Base-by-base conservation (phyloP, 2,329 filamentous ascomycete genomes). In the Ophiostoma populinum region DNA sequence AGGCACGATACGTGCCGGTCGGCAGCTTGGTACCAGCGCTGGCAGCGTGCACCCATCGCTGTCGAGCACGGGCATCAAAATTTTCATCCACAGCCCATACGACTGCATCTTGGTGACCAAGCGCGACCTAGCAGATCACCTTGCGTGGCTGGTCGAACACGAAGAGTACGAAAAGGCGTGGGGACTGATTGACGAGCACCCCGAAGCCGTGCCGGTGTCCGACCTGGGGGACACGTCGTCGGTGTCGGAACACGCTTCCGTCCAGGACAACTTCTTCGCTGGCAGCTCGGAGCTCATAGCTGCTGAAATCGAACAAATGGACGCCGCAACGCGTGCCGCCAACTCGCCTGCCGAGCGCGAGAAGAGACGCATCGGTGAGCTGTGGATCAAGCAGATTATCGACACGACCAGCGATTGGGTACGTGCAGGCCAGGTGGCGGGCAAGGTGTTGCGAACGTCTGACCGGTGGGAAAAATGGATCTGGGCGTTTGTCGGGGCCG, bases 71-170 rank as follows among this genome's bases (percentile, higher is more conserved):
- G 65, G 69, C 2, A 54, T 65, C 46, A 53, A 95, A 49, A 80
- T 98, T 12, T 94, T 94, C 51, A 82, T 98, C 26, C 85, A 93
- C 48, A 94, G 85, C 47, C 90, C 90, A 0, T 98, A 92, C 50
- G 90, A 98, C 55, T 95, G 86, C 47, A 78, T 95, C n/a, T 61
- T 94, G 36, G 82, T 83, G 1, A 82, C 90, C 3, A 86, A 86
- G 51, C 68, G 90, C 45, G 86, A 93, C 48, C 63, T 92, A 12
- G 63, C 73, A 4, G 90, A 98, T 54, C 85, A 92, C 48, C 60
- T 95, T 16, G 61, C 66, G 7, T 98, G 87, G 87, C 62, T 95
- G 11, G 52, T 92, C 19, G 80, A 87, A 39, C 81, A 77, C 41
- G 69, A 80, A 35, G 75, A 77, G 42, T 93, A 87, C 49, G 70